Evolutionary conservation across 2,329 filamentous ascomycete genomes (phyloP), one percentile per base, ranked within the genome.

Genomic region (Hypoxylon sp.): DNA sequence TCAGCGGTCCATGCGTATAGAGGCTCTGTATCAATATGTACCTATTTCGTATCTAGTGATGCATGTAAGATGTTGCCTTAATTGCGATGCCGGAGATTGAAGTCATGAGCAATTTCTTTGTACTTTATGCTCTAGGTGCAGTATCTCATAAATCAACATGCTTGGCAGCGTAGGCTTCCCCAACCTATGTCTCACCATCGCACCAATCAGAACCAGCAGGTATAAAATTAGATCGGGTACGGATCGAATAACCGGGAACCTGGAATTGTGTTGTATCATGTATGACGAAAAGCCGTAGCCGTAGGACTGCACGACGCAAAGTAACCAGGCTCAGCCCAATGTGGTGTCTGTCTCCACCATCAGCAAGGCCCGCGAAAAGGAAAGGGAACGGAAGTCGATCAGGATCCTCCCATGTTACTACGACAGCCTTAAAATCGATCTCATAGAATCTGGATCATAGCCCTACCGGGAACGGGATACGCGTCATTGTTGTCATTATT

Each of bases 11-110:
- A 49, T 51, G 35, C 62, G 57, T 65, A 63, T 40, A 46, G 51
- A 60, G 56, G 52, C 50, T 59, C 55, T 67, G 63, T 65, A 65
- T 61, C 54, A 61, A 41, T 59, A 61, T 63, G 60, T 60, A 58
- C 45, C 55, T 55, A 12, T 19, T 48, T 57, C 45, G 26, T 53
- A 44, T 50, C 35, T 25, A 23, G 29, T n/a, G 38, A 54, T 31
- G 35, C 34, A 41, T 31, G 44, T 37, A 35, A 45, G 27, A 46
- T 49, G 37, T 37, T n/a, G n/a, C n/a, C n/a, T n/a, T 29, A 34
- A 31, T 47, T 35, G 23, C 50, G 36, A 47, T 15, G 27, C 40
- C 47, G 31, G 32, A 41, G 43, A 40, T 41, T 30, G 27, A 50
- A 40, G 15, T 17, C 19, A 21, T 26, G 17, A 4, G 26, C 26